phyloP scores from a whole-genome alignment of 2,329 filamentous ascomycete species.

The Microsporum ferrugineum region DNA sequence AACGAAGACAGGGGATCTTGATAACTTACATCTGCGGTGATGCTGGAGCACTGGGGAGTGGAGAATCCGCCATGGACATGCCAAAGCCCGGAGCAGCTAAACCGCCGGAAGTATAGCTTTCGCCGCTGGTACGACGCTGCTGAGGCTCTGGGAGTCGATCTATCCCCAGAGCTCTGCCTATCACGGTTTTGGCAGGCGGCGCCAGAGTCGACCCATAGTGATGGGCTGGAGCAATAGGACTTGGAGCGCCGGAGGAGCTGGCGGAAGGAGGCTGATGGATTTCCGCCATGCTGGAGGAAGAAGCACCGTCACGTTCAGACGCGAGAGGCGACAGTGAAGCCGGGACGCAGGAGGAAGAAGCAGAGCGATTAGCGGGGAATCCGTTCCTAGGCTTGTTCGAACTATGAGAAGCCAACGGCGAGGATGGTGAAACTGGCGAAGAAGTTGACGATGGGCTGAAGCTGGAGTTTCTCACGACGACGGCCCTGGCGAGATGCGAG shows the following conservation, averaged over 20 bases:
- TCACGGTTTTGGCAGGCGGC: slow-evolving; percentile 28
- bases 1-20: slow-evolving; percentile 11
- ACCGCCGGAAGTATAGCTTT: not conserved
- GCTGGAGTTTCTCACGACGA: slow-evolving; percentile 36
- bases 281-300: not conserved
- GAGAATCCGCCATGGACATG: slow-evolving; percentile 50
- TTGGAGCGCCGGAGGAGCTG: not conserved
- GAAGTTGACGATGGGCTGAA: slow-evolving; percentile 16
- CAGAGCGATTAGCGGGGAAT: not conserved
- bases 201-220: slow-evolving; percentile 22
- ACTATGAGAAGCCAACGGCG: not conserved
- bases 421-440: slow-evolving; percentile 10
- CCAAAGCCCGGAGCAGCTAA: slow-evolving; percentile 37
- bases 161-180: slow-evolving; percentile 34
- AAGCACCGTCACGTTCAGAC: not conserved
- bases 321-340: not conserved
- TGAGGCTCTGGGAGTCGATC: slow-evolving; percentile 28
- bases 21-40: slow-evolving; percentile 50
- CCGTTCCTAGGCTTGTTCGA: not conserved
- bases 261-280: not conserved
- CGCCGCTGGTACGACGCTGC: not conserved
- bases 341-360: not conserved
- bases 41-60: slow-evolving; percentile 49
- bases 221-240: not conserved
- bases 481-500: slow-evolving; percentile 40